These are phyloP conservation scores for Linnemannia elongata DNA, from an alignment of 192 early-diverging fungal genomes.

Conservation along the genomic window DNA sequence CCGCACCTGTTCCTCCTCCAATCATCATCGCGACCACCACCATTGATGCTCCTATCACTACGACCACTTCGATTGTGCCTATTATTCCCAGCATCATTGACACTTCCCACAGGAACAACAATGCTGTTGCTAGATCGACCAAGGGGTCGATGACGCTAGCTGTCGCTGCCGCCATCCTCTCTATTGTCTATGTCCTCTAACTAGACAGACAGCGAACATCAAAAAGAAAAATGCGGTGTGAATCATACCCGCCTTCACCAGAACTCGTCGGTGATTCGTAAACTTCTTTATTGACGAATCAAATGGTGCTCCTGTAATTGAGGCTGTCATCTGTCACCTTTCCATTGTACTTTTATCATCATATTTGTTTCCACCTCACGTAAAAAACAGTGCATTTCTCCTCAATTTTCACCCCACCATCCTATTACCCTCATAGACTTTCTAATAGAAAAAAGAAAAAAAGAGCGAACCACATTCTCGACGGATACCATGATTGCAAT, in stretches of 20 bases:
- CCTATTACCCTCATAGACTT: neutral
- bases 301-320: too few relatives aligned
- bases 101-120: neutral
- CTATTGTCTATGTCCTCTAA: slow-evolving; percentile 17
- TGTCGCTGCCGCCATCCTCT: neutral
- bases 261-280: neutral
- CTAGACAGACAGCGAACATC: too few relatives aligned
- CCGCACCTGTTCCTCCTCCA: neutral
- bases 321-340: too few relatives aligned
- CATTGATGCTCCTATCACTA: neutral
- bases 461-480: neutral
- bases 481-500: too few relatives aligned
- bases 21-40: neutral
- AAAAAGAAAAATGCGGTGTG: too few relatives aligned
- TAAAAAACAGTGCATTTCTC: neutral
- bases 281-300: too few relatives aligned
- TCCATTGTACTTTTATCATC: neutral
- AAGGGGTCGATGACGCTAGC: neutral
- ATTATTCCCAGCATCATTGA: neutral
- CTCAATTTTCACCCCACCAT: neutral
- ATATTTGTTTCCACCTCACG: neutral
- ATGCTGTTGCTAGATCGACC: neutral
- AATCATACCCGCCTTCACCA: too few relatives aligned
- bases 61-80: neutral
- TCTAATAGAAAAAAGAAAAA: neutral